Evolutionary conservation across 129 eudicot genomes (phyloP).

Genomic region (Centaurea solstitialis): DNA sequence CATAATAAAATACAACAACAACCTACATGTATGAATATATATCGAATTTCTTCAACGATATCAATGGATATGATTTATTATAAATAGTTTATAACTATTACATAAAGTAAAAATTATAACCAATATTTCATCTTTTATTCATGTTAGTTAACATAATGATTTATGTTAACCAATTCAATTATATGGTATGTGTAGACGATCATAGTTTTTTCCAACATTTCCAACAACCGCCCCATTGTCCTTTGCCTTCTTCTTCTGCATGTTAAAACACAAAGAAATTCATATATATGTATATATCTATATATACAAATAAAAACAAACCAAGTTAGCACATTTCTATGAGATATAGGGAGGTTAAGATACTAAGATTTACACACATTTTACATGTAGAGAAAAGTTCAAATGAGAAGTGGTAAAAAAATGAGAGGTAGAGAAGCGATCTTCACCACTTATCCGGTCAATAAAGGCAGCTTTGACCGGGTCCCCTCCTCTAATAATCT

Average conservation of each 20-base stretch:
- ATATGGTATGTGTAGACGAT: background rate
- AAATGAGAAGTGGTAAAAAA: too few species aligned
- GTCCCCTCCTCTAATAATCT: too few species aligned
- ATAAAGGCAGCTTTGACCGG: too few species aligned
- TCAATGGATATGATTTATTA: background rate
- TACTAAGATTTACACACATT: background rate
- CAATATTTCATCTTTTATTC: background rate
- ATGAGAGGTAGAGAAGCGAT: too few species aligned
- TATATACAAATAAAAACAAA: too few species aligned
- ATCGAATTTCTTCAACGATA: too few species aligned
- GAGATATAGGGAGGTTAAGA: background rate
- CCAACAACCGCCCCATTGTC: background rate
- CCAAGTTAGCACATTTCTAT: background rate
- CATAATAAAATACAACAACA: background rate
- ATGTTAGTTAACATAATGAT: background rate
- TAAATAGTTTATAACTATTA: too few species aligned
- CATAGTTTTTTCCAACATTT: background rate
- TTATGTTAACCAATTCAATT: too few species aligned
- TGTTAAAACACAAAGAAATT: too few species aligned
- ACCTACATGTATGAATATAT: background rate
- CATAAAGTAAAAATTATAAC: background rate
- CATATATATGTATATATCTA: background rate
- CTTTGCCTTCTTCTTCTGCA: background rate
- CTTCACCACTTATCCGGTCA: too few species aligned
- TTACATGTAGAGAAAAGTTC: background rate